Base-by-base conservation (phyloP, 2,329 filamentous ascomycete genomes). In the Phialophora macrospora region DNA sequence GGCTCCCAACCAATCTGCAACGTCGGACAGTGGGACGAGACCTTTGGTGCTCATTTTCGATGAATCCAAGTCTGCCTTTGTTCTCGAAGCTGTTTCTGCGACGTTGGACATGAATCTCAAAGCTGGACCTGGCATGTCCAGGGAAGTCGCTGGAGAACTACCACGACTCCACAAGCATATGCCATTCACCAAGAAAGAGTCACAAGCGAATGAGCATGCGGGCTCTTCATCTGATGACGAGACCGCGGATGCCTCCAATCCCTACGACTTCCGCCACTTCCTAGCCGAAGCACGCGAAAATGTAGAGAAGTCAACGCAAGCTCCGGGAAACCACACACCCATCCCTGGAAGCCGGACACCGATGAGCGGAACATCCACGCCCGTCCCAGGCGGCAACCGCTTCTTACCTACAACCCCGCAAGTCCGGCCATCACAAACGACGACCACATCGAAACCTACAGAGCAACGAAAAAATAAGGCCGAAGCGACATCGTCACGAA, bases 81-180 rank as follows among this genome's bases (percentile, higher is more conserved):
- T 95, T 30, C 84, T 97, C 62, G 92, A 97, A 79, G 88, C 87
- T 59, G 82, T 97, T 62, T 87, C 92, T 74, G 90, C 88, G n/a
- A 88, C 88, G 46, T 90, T 96, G 78, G 89, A 92, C 73, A 93
- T 97, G 89, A 97, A 97, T 77, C 80, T 97, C 61, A 87, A 86
- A 60, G 87, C 84, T 62, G 87, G 87, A 14, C 91, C 90, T 2
- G 57, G 60, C n/a, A 58, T 65, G 32, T 55, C 66, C 8, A 54
- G 55, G 24, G 64, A 63, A 46, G 60, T 60, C n/a, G 65, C 64
- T 5, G 63, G 63, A 20, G 41, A 67, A 17, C 24, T 71, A 28
- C 67, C 62, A 28, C 70, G 64, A 48, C 60, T 69, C 26, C 68
- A 58, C 24, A 57, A 46, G 20, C 24, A 49, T 30, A 17, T 44